Conservation (phyloP, 345 rosid genomes). For the Citrus australasica region DNA sequence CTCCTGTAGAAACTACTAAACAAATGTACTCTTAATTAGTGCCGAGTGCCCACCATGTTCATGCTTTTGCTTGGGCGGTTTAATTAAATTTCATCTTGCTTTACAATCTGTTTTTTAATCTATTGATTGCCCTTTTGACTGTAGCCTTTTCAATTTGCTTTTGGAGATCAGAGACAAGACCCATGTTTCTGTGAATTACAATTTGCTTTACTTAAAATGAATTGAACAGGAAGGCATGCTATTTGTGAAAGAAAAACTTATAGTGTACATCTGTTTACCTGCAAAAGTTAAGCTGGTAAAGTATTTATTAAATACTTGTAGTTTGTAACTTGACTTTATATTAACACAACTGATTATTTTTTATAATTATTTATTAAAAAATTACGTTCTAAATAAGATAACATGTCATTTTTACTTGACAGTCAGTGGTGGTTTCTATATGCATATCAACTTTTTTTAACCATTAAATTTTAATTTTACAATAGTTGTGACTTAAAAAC, state of each 20-base stretch:
- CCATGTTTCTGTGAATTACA: slow-evolving; percentile 10
- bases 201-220: slow-evolving; percentile 7
- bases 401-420: no score
- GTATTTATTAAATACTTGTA: no score
- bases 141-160: slow-evolving; percentile 26
- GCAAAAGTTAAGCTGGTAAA: no score
- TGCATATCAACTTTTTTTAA: no score
- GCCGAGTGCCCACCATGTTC: slow-evolving; percentile 22
- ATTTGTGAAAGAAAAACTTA: not conserved
- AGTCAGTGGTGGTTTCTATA: no score
- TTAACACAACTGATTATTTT: no score
- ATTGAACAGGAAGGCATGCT: not conserved
- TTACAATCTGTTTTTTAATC: slow-evolving; percentile 17
- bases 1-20: slow-evolving; percentile 20
- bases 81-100: slow-evolving; percentile 21
- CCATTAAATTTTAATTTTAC: no score
- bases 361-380: no score
- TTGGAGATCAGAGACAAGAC: slow-evolving; percentile 23
- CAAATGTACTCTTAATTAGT: not conserved
- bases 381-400: no score
- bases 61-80: slow-evolving; percentile 32
- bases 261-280: not conserved
- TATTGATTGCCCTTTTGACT: slow-evolving; percentile 46
- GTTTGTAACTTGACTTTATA: no score
- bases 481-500: no score